These are phyloP conservation scores for Phaeolepiota aurea DNA, from an alignment of 768 basidiomycete species.

Conservation along the genomic window DNA sequence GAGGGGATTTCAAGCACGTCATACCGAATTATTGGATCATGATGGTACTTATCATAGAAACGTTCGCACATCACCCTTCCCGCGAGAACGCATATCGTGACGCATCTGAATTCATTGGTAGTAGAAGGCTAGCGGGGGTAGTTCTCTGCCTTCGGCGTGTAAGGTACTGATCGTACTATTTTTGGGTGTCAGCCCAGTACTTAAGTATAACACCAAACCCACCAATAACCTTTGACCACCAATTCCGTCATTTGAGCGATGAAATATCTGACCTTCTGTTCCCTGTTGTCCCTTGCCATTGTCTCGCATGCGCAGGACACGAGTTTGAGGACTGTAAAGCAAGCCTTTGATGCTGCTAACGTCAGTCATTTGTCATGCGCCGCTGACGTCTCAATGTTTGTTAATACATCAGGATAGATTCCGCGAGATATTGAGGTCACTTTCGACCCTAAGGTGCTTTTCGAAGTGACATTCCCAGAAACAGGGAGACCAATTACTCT, in stretches of 20 bases:
- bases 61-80: too few species aligned
- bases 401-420: conserved; percentile 15
- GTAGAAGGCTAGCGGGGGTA: too few species aligned
- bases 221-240: too few species aligned
- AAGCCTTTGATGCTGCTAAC: conserved; percentile 19
- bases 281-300: neutral
- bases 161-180: too few species aligned
- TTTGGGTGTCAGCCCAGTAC: too few species aligned
- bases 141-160: too few species aligned
- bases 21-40: too few species aligned
- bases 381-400: neutral
- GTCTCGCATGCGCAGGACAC: conserved; percentile 18
- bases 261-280: neutral
- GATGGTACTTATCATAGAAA: too few species aligned
- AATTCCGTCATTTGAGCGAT: neutral
- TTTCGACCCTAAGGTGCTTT: conserved; percentile 24
- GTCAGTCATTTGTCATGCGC: conserved; percentile 9
- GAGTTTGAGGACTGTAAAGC: conserved; percentile 16
- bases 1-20: too few species aligned
- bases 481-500: conserved; percentile 19
- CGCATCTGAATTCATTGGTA: too few species aligned
- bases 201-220: too few species aligned
- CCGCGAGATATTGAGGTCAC: conserved; percentile 18
- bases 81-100: too few species aligned
- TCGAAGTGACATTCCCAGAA: conserved; percentile 27